A percentile compares a stretch with the other conserved stretches of the same genome.
These are phyloP conservation scores for Arachis monticola DNA, from an alignment of 331 rosid genomes.

Conservation along the genomic window DNA sequence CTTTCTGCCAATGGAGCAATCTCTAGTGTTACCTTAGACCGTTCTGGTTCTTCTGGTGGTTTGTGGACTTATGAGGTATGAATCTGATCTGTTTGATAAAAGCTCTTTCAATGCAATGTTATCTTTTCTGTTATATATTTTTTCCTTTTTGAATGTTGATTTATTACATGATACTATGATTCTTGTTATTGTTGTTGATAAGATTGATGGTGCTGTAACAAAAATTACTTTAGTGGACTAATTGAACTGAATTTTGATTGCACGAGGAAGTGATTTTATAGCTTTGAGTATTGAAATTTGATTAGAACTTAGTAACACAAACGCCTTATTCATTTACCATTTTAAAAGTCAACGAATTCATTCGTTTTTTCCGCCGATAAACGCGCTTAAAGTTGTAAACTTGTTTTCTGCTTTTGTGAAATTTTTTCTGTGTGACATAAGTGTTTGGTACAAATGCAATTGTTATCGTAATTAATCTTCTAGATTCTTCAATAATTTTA, in stretches of 20 bases:
- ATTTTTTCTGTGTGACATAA: conserved; percentile 6
- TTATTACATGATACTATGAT: neutral
- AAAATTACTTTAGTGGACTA: no score
- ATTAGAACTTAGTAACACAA: neutral
- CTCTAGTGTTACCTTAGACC: conserved; percentile 78
- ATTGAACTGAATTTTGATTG: neutral
- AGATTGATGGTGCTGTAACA: conserved; percentile 5
- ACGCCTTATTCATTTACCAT: no score
- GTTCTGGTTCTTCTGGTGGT: conserved; percentile 70
- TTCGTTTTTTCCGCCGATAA: no score
- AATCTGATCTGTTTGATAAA: conserved; percentile 3
- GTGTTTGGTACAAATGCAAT: conserved; percentile 3
- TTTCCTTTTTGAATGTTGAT: neutral
- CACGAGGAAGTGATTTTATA: neutral
- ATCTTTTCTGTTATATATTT: neutral
- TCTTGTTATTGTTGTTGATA: neutral
- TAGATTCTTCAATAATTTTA: conserved; percentile 28
- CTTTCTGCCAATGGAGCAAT: conserved; percentile 84
- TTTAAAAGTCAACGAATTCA: no score
- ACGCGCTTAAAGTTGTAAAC: neutral
- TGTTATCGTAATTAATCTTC: neutral
- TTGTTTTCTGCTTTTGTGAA: conserved; percentile 21
- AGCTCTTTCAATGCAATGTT: conserved; percentile 1
- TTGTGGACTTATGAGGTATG: conserved; percentile 79
- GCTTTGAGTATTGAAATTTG: conserved; percentile 10